Evolutionary conservation across 129 eudicot genomes (phyloP).

Genomic region (Heracleum sosnowskyi): DNA sequence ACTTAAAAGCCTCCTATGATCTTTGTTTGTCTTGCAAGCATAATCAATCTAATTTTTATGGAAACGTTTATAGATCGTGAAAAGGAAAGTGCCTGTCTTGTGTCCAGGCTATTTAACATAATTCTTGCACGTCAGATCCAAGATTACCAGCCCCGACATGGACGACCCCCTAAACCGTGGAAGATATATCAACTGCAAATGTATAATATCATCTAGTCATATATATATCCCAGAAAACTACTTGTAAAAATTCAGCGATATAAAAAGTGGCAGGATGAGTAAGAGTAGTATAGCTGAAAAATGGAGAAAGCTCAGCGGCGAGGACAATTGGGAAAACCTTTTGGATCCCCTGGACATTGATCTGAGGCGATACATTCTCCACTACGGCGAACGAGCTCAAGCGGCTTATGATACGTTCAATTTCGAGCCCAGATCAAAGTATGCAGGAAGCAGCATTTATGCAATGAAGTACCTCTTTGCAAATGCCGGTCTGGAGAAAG

Average conservation of each 20-base stretch:
- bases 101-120: neutral
- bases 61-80: too few species aligned
- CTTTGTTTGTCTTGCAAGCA: too few species aligned
- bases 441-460: slow-evolving; percentile 41
- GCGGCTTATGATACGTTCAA: slow-evolving; percentile 46
- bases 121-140: neutral
- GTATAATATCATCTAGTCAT: neutral
- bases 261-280: neutral
- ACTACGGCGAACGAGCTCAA: slow-evolving; percentile 43
- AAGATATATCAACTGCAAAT: neutral
- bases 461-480: slow-evolving; percentile 21
- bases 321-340: slow-evolving; percentile 38
- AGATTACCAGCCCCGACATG: neutral
- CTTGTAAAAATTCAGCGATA: neutral
- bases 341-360: slow-evolving; percentile 34
- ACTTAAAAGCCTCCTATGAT: too few species aligned
- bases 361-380: slow-evolving; percentile 32
- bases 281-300: slow-evolving; percentile 16
- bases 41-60: too few species aligned
- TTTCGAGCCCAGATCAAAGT: slow-evolving; percentile 26
- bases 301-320: slow-evolving; percentile 47
- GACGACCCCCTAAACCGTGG: neutral
- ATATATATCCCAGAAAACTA: neutral
- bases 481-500: slow-evolving; percentile 30
- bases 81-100: neutral